A percentile compares a stretch with the other conserved stretches of the same genome.
Evolutionary conservation across 2,329 filamentous ascomycete genomes (phyloP).

Genomic region (Neonectria hederae): DNA sequence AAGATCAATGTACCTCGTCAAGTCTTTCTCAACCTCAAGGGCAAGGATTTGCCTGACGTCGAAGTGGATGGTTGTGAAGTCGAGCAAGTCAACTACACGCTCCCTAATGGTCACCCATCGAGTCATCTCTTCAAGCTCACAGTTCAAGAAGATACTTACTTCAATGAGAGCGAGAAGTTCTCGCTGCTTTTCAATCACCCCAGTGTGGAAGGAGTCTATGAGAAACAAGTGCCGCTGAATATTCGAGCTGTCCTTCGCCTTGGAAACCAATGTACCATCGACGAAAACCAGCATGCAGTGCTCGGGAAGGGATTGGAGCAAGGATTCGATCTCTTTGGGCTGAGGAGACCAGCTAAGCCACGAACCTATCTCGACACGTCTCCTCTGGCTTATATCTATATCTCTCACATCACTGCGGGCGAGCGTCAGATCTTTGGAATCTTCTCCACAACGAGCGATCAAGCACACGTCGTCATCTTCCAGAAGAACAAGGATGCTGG

Average conservation of each 20-base stretch:
- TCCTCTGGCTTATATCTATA: constrained; percentile 83
- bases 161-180: constrained; percentile 85
- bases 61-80: constrained; percentile 86
- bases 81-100: constrained; percentile 90
- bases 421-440: constrained; percentile 93
- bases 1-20: constrained; percentile 90
- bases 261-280: constrained; percentile 91
- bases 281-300: constrained; percentile 88
- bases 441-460: constrained; percentile 82
- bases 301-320: constrained; percentile 92
- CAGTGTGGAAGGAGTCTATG: constrained; percentile 96
- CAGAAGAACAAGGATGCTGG: constrained; percentile 80
- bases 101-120: constrained; percentile 95
- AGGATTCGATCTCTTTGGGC: constrained; percentile 85
- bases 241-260: constrained; percentile 88
- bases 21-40: constrained; percentile 91
- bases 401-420: constrained; percentile 91
- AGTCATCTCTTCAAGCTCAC: constrained; percentile 94
- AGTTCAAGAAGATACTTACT: constrained; percentile 87
- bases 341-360: constrained; percentile 73
- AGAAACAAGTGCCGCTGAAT: constrained; percentile 88
- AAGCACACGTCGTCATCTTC: constrained; percentile 89
- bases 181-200: constrained; percentile 87
- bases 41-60: constrained; percentile 86
- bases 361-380: constrained; percentile 78